phyloP scores from a whole-genome alignment of 2,329 filamentous ascomycete species.

The Myotisia sp. region DNA sequence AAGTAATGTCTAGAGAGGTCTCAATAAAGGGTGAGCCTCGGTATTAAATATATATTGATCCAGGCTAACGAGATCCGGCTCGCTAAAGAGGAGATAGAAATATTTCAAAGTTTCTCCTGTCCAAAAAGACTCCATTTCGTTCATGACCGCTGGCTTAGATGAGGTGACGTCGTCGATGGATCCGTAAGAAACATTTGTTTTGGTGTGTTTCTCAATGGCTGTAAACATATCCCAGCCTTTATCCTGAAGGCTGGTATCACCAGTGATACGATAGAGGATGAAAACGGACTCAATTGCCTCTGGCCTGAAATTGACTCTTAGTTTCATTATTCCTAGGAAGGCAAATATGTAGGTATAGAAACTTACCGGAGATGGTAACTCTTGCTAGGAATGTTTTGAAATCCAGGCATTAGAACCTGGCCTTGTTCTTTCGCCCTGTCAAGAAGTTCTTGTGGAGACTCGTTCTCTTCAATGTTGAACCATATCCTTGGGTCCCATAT shows the following conservation, averaged over 20 bases:
- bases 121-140: constrained; percentile 83
- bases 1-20: constrained; percentile 13
- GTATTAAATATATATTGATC: constrained; percentile 54
- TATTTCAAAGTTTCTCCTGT: constrained; percentile 84
- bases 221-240: constrained; percentile 79
- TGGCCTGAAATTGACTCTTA: constrained; percentile 68
- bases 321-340: constrained; percentile 70
- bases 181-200: constrained; percentile 52
- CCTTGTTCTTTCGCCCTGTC: constrained; percentile 6
- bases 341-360: neutral
- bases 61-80: constrained; percentile 49
- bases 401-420: constrained; percentile 10
- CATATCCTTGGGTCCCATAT: constrained; percentile 9
- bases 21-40: constrained; percentile 39
- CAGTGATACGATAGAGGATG: constrained; percentile 82
- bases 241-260: constrained; percentile 59
- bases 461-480: constrained; percentile 8
- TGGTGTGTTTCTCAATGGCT: constrained; percentile 52
- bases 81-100: constrained; percentile 68
- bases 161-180: constrained; percentile 23
- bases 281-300: constrained; percentile 82
- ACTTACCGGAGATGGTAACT: constrained; percentile 12
- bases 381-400: constrained; percentile 6
- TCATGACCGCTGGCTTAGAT: constrained; percentile 15
- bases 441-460: constrained; percentile 5